Evolutionary conservation across 148 eudicot genomes (phyloP), one percentile per base, ranked within the genome.

Genomic region (Oxyria digyna): DNA sequence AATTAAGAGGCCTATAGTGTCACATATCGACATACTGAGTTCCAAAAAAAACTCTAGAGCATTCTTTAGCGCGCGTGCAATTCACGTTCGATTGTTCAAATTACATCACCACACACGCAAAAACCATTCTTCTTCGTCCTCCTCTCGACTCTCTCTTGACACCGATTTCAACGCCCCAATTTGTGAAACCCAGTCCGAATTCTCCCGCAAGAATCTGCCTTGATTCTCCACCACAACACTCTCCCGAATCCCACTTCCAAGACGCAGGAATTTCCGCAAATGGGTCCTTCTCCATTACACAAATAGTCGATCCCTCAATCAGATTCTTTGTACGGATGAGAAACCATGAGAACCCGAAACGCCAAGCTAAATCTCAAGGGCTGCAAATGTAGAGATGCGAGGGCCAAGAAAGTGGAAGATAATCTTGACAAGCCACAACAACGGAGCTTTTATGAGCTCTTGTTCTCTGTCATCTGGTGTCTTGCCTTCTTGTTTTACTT

Each of bases 391-490:
- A 20, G 35, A 42, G 57, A 41, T 24, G 29, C 26, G 14, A 68
- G 69, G 0, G 29, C 24, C 29, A 67, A 42, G 54, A 48, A 15
- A 41, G 20, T 4, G 14, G 45, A 17, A 1, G 66, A 70, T 33
- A 50, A 45, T 42, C 31, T 50, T 27, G 50, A 55, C 26, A 76
- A 48, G 27, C 64, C 38, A 35, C 38, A 43, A 15, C 68, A 59
- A 4, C 74, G 18, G 52, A 75, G 75, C 71, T 72, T 83, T 33
- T 79, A 74, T 71, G 81, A 81, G 68, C 81, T 83, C 11, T 31
- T 86, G 14, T 42, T 91, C 68, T 86, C 85, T 84, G 37, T 76
- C 84, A 67, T 88, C 89, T 59, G 65, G 65, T 59, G 91, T 80
- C 85, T 69, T 77, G 78, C 32, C 57, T 84, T 70, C 70, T 84